Evolutionary conservation across 2,329 filamentous ascomycete genomes (phyloP), one percentile per base, ranked within the genome.

Genomic region (Aureobasidium lini): DNA sequence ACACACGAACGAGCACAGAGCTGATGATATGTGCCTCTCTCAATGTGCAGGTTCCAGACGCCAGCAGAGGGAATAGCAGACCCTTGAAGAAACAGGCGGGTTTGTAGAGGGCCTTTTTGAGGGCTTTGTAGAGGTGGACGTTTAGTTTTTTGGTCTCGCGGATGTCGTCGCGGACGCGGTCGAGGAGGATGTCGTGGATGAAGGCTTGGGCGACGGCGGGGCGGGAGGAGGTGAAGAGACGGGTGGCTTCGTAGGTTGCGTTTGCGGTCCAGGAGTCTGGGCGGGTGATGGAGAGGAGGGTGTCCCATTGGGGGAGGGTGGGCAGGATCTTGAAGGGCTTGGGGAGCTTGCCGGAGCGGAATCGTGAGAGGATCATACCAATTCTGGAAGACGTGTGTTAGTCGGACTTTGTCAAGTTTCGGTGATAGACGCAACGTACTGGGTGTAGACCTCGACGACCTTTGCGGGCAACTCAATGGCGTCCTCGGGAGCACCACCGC

Each of bases 311-410:
- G 7, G 91, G 91, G 13, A 97, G 84, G 0, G 91, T 92, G 2
- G 94, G 94, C 8, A 99, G 82, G 64, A 97, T 91, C 75, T 97
- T 97, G 81, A 99, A 95, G 0, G 93, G 93, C 75, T 99, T 99
- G 18, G 94, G 94, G 34, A 99, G 81, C 65, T 93, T 93, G n/a
- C 94, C 94, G 13, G 89, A 93, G 75, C 95, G 96, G 79, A 96
- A 97, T 64, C 93, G 85, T 29, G 90, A 91, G 61, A 99, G 81
- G 62, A 97, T 87, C 65, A 92, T 80, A 62, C 92, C 93, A 66
- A 96, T 86, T 46, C 57, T 59, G 28, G 8, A 2, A 6, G n/a
- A 7, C 5, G 29, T 18, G 15, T 29, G 64, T 62, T 50, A 65
- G 44, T 43, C 13, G 48, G 42, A 16, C 3, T n/a, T 37, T 6